These are phyloP conservation scores for Kuraishia hungarica DNA, from an alignment of 805 yeast genomes.

Conservation along the genomic window DNA sequence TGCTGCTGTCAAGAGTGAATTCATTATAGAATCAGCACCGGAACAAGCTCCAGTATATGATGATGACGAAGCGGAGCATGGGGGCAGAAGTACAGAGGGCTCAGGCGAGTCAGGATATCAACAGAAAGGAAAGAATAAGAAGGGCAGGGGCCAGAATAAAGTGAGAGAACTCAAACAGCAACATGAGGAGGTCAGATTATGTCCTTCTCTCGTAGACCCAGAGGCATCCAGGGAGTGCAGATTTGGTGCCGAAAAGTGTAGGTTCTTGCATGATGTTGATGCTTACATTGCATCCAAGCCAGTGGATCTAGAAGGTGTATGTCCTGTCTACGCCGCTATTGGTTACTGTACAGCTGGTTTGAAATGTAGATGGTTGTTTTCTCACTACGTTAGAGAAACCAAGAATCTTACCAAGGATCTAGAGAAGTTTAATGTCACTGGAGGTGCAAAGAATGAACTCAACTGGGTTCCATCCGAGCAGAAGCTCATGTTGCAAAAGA, in stretches of 20 bases:
- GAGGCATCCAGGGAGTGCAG: constrained; percentile 38
- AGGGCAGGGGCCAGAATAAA: constrained; percentile 70
- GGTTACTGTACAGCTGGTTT: constrained; percentile 92
- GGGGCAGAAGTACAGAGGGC: constrained; percentile 30
- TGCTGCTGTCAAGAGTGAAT: constrained; percentile 74
- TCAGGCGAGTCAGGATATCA: constrained; percentile 31
- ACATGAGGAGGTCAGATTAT: constrained; percentile 55
- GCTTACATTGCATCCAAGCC: constrained; percentile 59
- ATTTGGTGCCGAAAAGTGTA: constrained; percentile 65
- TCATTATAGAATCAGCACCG: constrained; percentile 27
- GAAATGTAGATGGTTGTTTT: constrained; percentile 83
- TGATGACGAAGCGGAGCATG: constrained; percentile 40
- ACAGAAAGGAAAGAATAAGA: constrained; percentile 27
- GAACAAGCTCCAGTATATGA: constrained; percentile 15
- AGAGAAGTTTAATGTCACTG: constrained; percentile 26
- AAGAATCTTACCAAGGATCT: constrained; percentile 35
- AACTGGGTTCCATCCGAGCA: constrained; percentile 46
- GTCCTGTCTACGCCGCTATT: constrained; percentile 76
- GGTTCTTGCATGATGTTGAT: constrained; percentile 66
- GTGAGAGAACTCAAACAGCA: constrained; percentile 66
- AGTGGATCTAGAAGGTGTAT: constrained; percentile 61
- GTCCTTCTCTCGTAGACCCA: constrained; percentile 56
- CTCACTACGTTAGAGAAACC: constrained; percentile 50
- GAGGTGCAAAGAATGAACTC: constrained; percentile 41
- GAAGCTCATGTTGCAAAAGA: constrained; percentile 48